phyloP scores from a whole-genome alignment of 768 basidiomycete genomes.

The Filobasidium wieringae region DNA sequence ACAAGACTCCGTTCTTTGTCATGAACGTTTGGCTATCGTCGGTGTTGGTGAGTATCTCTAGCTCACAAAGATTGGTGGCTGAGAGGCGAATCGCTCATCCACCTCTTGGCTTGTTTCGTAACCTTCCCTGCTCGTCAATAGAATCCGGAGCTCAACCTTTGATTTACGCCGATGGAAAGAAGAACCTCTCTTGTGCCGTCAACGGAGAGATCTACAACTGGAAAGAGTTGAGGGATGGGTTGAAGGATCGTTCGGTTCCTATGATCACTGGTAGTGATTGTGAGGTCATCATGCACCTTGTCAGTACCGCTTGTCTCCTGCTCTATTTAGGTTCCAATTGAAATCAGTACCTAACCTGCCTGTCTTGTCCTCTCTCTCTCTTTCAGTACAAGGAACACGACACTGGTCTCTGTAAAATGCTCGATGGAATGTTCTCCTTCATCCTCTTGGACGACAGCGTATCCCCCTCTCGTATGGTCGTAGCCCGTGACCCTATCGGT shows the following conservation, averaged over 20 bases:
- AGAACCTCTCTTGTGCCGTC: slow-evolving; percentile 59
- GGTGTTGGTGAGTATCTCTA: slow-evolving; percentile 62
- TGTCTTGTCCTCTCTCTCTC: background rate
- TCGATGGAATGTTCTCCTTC: slow-evolving; percentile 99
- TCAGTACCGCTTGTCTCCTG: slow-evolving; percentile 43
- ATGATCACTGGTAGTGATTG: slow-evolving; percentile 99
- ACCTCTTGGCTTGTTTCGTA: background rate
- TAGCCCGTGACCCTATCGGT: slow-evolving; percentile 91
- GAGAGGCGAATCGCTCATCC: background rate
- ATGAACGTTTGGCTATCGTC: slow-evolving; percentile 93
- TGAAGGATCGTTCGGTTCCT: slow-evolving; percentile 51
- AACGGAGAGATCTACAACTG: slow-evolving; percentile 99
- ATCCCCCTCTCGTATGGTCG: slow-evolving; percentile 77
- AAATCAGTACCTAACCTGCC: background rate
- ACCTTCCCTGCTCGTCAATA: slow-evolving; percentile 40
- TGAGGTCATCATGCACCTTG: slow-evolving; percentile 88
- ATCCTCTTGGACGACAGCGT: slow-evolving; percentile 88
- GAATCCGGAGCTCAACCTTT: slow-evolving; percentile 96
- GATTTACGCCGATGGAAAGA: slow-evolving; percentile 67
- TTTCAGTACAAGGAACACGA: slow-evolving; percentile 70
- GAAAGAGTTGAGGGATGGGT: slow-evolving; percentile 56
- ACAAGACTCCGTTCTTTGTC: slow-evolving; percentile 67
- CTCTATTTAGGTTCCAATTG: no score
- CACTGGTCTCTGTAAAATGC: slow-evolving; percentile 59
- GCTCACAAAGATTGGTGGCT: background rate